phyloP scores from a whole-genome alignment of 345 rosid species.

The Pistacia vera region DNA sequence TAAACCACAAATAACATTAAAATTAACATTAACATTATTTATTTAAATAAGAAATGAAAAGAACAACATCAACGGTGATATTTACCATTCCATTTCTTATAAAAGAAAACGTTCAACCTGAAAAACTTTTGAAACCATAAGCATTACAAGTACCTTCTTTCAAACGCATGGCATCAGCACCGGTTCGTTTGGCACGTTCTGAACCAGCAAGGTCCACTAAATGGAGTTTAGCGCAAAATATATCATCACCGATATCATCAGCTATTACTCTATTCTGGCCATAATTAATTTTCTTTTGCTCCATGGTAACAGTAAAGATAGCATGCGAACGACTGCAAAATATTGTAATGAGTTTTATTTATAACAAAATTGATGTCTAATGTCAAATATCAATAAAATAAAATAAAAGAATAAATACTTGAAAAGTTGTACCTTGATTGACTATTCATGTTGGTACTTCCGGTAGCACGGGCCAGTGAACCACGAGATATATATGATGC shows the following conservation, averaged over 20 bases:
- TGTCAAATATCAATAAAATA: not conserved
- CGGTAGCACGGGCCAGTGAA: constrained; percentile 89
- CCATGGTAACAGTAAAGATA: constrained; percentile 88
- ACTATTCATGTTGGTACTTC: constrained; percentile 95
- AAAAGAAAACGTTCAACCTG: not conserved
- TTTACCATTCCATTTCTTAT: too few species aligned
- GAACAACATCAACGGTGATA: too few species aligned
- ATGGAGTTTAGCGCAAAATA: constrained; percentile 87
- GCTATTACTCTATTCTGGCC: constrained; percentile 29
- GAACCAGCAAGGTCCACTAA: constrained; percentile 97
- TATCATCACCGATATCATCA: constrained; percentile 74
- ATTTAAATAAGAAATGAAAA: not conserved
- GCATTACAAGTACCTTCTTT: constrained; percentile 76
- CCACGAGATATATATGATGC: constrained; percentile 70
- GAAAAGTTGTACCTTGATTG: constrained; percentile 73
- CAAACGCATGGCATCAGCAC: constrained; percentile 93
- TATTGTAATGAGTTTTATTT: not conserved
- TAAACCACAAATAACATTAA: constrained; percentile 23
- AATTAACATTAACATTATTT: not conserved
- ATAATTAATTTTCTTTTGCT: constrained; percentile 73
- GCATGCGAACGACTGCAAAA: constrained; percentile 92
- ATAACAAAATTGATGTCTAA: not conserved
- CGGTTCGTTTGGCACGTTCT: constrained; percentile 95
- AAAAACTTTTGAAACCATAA: not conserved
- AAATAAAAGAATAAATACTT: not conserved